phyloP scores from a whole-genome alignment of 2,329 filamentous ascomycete species.

The Fusarium brachygibbosum region DNA sequence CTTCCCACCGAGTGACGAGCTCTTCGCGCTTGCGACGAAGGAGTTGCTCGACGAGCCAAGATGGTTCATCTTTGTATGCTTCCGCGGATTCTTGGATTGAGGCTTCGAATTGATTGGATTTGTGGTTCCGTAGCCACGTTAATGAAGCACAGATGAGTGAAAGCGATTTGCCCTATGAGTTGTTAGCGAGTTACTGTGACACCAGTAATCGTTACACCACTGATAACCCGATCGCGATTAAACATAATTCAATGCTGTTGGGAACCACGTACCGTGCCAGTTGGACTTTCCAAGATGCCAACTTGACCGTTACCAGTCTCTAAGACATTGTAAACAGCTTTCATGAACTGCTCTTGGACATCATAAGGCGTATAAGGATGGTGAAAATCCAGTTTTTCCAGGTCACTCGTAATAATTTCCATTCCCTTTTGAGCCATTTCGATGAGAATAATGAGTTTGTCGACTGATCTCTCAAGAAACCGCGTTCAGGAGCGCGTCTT shows the following conservation, averaged over 20 bases:
- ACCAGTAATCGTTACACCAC: no score
- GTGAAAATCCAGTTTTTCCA: constrained; percentile 74
- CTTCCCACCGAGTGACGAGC: constrained; percentile 74
- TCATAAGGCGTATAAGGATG: constrained; percentile 90
- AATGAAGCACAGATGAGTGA: constrained; percentile 90
- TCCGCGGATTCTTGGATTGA: constrained; percentile 61
- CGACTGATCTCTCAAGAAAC: not conserved
- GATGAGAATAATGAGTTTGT: not conserved
- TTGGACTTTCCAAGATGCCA: constrained; percentile 94
- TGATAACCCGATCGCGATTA: no score
- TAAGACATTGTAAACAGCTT: constrained; percentile 81
- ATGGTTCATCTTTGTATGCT: constrained; percentile 75
- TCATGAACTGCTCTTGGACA: constrained; percentile 92
- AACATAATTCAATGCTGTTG: no score
- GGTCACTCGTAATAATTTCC: constrained; percentile 34
- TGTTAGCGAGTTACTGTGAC: constrained; percentile 12
- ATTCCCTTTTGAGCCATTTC: constrained; percentile 40
- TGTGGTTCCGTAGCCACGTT: constrained; percentile 91
- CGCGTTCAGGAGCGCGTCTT: constrained; percentile 29
- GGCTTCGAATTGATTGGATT: constrained; percentile 70
- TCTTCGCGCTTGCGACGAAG: constrained; percentile 76
- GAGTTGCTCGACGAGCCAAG: constrained; percentile 87
- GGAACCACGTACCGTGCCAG: constrained; percentile 71
- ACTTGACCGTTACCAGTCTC: constrained; percentile 78
- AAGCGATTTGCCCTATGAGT: constrained; percentile 83